A percentile compares a stretch with the other conserved stretches of the same genome.
These are phyloP conservation scores for Pseudogymnoascus destructans DNA, from an alignment of 2,329 filamentous ascomycete genomes.

Conservation along the genomic window DNA sequence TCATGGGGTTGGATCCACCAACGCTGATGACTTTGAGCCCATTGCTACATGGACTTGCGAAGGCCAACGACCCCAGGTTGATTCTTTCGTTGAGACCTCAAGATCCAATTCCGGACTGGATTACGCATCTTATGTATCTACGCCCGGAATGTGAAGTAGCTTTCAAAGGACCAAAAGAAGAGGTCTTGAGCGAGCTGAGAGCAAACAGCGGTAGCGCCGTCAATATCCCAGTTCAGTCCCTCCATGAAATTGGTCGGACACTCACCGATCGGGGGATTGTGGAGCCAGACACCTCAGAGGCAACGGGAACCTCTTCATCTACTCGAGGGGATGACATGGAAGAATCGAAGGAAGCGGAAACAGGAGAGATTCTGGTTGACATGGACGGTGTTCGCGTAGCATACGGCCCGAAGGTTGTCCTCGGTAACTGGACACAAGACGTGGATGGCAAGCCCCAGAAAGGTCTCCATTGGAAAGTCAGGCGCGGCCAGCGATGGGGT, in stretches of 20 bases:
- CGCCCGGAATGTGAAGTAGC: slow-evolving; percentile 52
- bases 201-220: slow-evolving; percentile 31
- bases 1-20: slow-evolving; percentile 87
- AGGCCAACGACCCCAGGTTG: slow-evolving; percentile 53
- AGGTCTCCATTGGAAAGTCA: slow-evolving; percentile 73
- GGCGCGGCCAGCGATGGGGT: slow-evolving; percentile 75
- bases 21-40: slow-evolving; percentile 60
- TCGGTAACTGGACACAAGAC: slow-evolving; percentile 66
- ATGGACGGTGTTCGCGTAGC: slow-evolving; percentile 75
- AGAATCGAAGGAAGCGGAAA: background rate
- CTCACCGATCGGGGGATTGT: slow-evolving; percentile 22
- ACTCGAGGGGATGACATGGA: background rate
- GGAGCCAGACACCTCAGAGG: slow-evolving; percentile 10
- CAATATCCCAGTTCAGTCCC: slow-evolving; percentile 17
- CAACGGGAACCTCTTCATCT: background rate
- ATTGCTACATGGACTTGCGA: slow-evolving; percentile 56
- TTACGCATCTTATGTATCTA: slow-evolving; percentile 69
- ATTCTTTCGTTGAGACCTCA: slow-evolving; percentile 71
- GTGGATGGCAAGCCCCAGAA: slow-evolving; percentile 35
- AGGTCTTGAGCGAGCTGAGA: slow-evolving; percentile 43
- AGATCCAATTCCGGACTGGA: slow-evolving; percentile 79
- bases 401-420: slow-evolving; percentile 63
- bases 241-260: slow-evolving; percentile 21
- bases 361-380: slow-evolving; percentile 57
- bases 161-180: slow-evolving; percentile 50